Evolutionary conservation across 306 rosid genomes (phyloP).

Genomic region (Sicyos edulis): DNA sequence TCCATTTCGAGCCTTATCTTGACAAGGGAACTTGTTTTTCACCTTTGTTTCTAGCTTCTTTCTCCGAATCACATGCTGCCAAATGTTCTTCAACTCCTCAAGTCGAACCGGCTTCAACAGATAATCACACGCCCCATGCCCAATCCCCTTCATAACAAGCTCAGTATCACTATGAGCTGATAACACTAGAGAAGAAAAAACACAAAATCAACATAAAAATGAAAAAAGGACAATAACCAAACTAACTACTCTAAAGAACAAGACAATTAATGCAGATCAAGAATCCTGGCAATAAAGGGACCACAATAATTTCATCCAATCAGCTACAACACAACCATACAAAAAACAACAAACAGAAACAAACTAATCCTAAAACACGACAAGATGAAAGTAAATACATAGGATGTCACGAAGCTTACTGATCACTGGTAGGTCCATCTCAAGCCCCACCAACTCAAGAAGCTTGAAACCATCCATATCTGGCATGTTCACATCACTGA

Average conservation of each 20-base stretch:
- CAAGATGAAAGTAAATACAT: slow-evolving; percentile 2
- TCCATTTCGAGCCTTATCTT: slow-evolving; percentile 27
- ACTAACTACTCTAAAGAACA: slow-evolving; percentile 7
- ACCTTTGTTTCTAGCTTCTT: slow-evolving; percentile 47
- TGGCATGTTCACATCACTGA: slow-evolving; percentile 80
- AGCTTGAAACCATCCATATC: slow-evolving; percentile 29
- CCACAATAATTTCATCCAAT: slow-evolving; percentile 10
- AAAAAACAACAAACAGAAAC: not conserved
- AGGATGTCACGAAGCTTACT: slow-evolving; percentile 44
- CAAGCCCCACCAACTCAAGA: slow-evolving; percentile 71
- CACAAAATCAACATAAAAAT: not conserved
- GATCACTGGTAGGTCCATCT: slow-evolving; percentile 83
- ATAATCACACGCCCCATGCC: slow-evolving; percentile 83
- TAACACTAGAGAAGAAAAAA: slow-evolving; percentile 46
- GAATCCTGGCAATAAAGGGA: not conserved
- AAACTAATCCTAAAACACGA: slow-evolving; percentile 16
- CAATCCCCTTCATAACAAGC: slow-evolving; percentile 80
- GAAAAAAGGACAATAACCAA: slow-evolving; percentile 14
- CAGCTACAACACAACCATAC: slow-evolving; percentile 9
- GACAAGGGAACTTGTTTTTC: slow-evolving; percentile 28
- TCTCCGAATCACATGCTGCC: slow-evolving; percentile 78
- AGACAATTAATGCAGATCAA: slow-evolving; percentile 12
- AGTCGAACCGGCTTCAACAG: slow-evolving; percentile 67
- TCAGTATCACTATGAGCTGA: slow-evolving; percentile 60
- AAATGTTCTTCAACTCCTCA: slow-evolving; percentile 73